These are phyloP conservation scores for Cyclotella cryptica DNA, from an alignment of 108 stramenopile genomes.

Conservation along the genomic window DNA sequence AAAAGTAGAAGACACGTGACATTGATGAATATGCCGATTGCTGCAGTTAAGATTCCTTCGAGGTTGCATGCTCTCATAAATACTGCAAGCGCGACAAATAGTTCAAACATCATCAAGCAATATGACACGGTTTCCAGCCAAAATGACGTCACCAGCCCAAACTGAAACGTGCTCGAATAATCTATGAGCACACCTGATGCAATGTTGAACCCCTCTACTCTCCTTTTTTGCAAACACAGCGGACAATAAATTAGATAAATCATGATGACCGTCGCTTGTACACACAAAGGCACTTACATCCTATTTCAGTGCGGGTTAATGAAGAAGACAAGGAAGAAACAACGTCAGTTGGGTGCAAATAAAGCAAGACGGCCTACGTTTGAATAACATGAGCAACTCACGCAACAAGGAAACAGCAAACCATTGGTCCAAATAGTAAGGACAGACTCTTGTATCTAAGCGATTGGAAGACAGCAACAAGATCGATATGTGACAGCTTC, in stretches of 20 bases:
- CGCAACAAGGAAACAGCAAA: slow-evolving; percentile 23
- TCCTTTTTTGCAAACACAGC: slow-evolving; percentile 19
- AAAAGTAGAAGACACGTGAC: slow-evolving; percentile 62
- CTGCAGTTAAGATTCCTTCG: slow-evolving; percentile 34
- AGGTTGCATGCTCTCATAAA: slow-evolving; percentile 16
- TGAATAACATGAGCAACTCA: not conserved
- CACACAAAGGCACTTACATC: slow-evolving; percentile 20
- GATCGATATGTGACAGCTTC: slow-evolving; percentile 14
- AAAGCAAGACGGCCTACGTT: too few relatives aligned
- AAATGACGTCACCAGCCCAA: slow-evolving; percentile 38
- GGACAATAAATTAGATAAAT: too few relatives aligned
- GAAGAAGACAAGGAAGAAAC: not conserved
- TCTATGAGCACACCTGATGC: slow-evolving; percentile 21
- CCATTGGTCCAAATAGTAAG: slow-evolving; percentile 47
- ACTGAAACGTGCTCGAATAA: slow-evolving; percentile 26
- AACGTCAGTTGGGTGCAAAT: not conserved
- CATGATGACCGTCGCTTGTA: too few relatives aligned
- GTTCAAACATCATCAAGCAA: slow-evolving; percentile 57
- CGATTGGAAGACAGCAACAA: slow-evolving; percentile 28
- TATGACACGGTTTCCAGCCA: slow-evolving; percentile 65
- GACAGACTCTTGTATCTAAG: slow-evolving; percentile 34
- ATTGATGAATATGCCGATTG: slow-evolving; percentile 62
- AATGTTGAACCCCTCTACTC: slow-evolving; percentile 52
- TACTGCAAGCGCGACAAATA: slow-evolving; percentile 22
- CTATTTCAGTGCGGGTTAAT: not conserved